Evolutionary conservation across 345 rosid genomes (phyloP), one percentile per base, ranked within the genome.

Genomic region (Ricinus communis): DNA sequence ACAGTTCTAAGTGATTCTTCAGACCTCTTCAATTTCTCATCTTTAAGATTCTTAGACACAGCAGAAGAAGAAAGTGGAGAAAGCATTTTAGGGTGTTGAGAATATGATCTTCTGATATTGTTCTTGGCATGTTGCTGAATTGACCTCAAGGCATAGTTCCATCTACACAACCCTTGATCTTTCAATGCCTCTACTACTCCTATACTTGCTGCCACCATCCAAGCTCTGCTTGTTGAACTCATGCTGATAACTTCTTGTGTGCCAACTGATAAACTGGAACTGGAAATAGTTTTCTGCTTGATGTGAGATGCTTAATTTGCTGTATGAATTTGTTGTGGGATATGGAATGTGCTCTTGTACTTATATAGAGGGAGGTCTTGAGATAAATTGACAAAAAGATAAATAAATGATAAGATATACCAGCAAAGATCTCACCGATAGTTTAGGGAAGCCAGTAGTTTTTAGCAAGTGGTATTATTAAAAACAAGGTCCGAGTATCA

Each of bases 91-190:
- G 73, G 47, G 3, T 53, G 71, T 27, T 60, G 66, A 61, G 25
- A 52, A 16, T 54, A 33, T 5, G 78, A 70, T 50, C n/a, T n/a
- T n/a, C 69, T 54, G 25, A 79, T 59, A 74, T 66, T 61, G 45
- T 61, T 71, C 58, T 63, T 76, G 19, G 74, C 76, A 25, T 76
- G 74, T 6, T 73, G n/a, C n/a, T n/a, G n/a, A n/a, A n/a, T n/a
- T n/a, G n/a, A n/a, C n/a, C n/a, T n/a, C n/a, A n/a, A n/a, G n/a
- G n/a, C n/a, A n/a, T n/a, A n/a, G n/a, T 85, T 85, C 84, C 84
- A 74, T 49, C 85, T 74, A 59, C 75, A 79, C 57, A 78, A 71
- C 0, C 84, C 83, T 53, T 82, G 84, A 21, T 85, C 82, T 63
- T 82, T 82, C 33, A 80, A 21, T 5, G 81, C 84, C 72, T 78